phyloP scores from a whole-genome alignment of 306 rosid species.

The Malus orientalis region DNA sequence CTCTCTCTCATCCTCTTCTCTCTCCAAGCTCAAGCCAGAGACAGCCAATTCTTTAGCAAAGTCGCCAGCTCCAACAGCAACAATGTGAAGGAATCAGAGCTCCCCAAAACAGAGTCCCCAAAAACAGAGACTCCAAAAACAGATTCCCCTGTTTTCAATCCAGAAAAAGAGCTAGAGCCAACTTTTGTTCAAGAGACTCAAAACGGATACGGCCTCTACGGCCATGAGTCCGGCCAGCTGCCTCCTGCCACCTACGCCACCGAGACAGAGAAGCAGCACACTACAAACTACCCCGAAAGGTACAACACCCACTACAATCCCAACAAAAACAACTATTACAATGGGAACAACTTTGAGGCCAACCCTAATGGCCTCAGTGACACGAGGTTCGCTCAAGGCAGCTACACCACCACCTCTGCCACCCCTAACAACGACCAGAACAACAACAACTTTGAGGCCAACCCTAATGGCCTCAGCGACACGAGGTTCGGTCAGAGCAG shows the following conservation, averaged over 20 bases:
- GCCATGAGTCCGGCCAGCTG: slow-evolving; percentile 52
- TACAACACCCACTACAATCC: slow-evolving; percentile 15
- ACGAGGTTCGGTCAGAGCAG: slow-evolving; percentile 26
- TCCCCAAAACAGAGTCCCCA: background rate
- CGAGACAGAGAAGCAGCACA: slow-evolving; percentile 15
- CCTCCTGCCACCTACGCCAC: slow-evolving; percentile 36
- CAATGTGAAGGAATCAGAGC: slow-evolving; percentile 30
- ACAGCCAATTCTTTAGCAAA: slow-evolving; percentile 82
- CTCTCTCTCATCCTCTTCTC: slow-evolving; percentile 40
- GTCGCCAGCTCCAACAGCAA: slow-evolving; percentile 29
- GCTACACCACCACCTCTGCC: slow-evolving; percentile 28
- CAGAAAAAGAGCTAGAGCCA: slow-evolving; percentile 37
- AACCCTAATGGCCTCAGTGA: slow-evolving; percentile 10
- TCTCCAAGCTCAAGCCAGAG: slow-evolving; percentile 54
- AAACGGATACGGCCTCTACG: slow-evolving; percentile 75
- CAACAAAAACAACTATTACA: slow-evolving; percentile 22
- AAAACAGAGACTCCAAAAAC: slow-evolving; percentile 2
- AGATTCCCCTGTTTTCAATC: slow-evolving; percentile 14
- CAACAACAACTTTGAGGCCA: slow-evolving; percentile 10
- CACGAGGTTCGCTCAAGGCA: slow-evolving; percentile 24
- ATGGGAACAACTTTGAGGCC: background rate
- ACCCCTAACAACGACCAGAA: slow-evolving; percentile 18
- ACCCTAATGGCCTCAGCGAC: background rate
- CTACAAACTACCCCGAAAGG: slow-evolving; percentile 21
- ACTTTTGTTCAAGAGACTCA: slow-evolving; percentile 51